Evolutionary conservation across 108 stramenopile genomes (phyloP).

Genomic region (Mayamaea pseudoterrestris): DNA sequence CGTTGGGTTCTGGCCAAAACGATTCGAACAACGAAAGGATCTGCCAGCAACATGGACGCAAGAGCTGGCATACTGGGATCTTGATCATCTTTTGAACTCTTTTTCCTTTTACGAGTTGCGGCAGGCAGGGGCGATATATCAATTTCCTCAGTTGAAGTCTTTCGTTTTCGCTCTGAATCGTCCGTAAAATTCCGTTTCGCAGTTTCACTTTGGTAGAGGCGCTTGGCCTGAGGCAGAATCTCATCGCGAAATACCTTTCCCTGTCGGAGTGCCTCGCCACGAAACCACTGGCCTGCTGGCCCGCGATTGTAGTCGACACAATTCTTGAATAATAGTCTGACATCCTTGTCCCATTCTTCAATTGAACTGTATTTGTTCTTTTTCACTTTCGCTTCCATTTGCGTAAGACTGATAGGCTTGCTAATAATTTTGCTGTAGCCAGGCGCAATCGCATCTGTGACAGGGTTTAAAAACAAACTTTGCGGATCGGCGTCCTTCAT

Average conservation of each 20-base stretch:
- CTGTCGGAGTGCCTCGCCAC: slow-evolving; percentile 67
- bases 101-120: slow-evolving; percentile 32
- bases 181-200: slow-evolving; percentile 43
- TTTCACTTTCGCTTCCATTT: slow-evolving; percentile 63
- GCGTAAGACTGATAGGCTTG: slow-evolving; percentile 72
- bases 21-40: slow-evolving; percentile 77
- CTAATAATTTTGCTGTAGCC: slow-evolving; percentile 65
- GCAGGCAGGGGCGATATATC: slow-evolving; percentile 21
- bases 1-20: slow-evolving; percentile 53
- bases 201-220: slow-evolving; percentile 34
- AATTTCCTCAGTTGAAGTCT: slow-evolving; percentile 17
- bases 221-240: slow-evolving; percentile 49
- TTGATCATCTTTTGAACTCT: slow-evolving; percentile 23
- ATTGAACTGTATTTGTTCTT: slow-evolving; percentile 39
- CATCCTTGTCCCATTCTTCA: slow-evolving; percentile 60
- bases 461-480: slow-evolving; percentile 72
- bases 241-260: slow-evolving; percentile 60
- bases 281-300: slow-evolving; percentile 65
- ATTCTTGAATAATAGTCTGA: slow-evolving; percentile 76
- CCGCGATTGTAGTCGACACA: slow-evolving; percentile 77
- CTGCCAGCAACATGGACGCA: slow-evolving; percentile 71
- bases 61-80: slow-evolving; percentile 68
- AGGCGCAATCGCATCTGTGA: slow-evolving; percentile 82
- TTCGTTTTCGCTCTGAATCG: slow-evolving; percentile 34
- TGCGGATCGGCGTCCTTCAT: slow-evolving; percentile 77